A percentile compares a stretch with the other conserved stretches of the same genome.
Evolutionary conservation across 441 rosid genomes (phyloP).

Genomic region (Bruguiera hainesii): DNA sequence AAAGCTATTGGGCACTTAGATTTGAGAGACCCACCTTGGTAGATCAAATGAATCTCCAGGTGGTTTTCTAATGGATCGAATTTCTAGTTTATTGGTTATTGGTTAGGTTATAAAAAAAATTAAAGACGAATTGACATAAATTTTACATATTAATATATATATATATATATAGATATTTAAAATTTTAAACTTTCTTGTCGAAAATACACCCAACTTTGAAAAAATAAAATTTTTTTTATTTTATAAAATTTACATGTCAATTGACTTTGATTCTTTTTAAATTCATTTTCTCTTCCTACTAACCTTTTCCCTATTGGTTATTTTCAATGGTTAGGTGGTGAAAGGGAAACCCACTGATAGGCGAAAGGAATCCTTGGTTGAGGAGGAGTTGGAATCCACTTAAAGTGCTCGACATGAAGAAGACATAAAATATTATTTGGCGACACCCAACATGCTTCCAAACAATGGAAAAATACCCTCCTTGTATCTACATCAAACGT

Average conservation of each 20-base stretch:
- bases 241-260: too few relatives aligned
- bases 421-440: slow-evolving; percentile 24
- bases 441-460: neutral
- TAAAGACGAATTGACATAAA: too few relatives aligned
- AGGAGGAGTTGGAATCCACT: slow-evolving; percentile 94
- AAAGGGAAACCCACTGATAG: slow-evolving; percentile 67
- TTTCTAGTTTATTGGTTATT: slow-evolving; percentile 30
- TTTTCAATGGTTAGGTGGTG: slow-evolving; percentile 78
- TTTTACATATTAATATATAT: too few relatives aligned
- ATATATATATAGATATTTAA: too few relatives aligned
- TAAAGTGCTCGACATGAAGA: slow-evolving; percentile 29
- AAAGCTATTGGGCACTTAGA: slow-evolving; percentile 43
- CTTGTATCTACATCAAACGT: slow-evolving; percentile 34
- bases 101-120: too few relatives aligned
- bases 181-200: too few relatives aligned
- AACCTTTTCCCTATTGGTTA: slow-evolving; percentile 26
- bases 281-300: too few relatives aligned
- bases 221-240: too few relatives aligned
- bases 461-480: slow-evolving; percentile 3
- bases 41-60: slow-evolving; percentile 33
- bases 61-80: slow-evolving; percentile 24
- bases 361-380: slow-evolving; percentile 47
- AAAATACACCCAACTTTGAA: too few relatives aligned
- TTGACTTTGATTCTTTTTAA: too few relatives aligned
- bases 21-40: slow-evolving; percentile 44